Conservation (phyloP, 768 basidiomycete species). For the Leucosporidium yakuticum region DNA sequence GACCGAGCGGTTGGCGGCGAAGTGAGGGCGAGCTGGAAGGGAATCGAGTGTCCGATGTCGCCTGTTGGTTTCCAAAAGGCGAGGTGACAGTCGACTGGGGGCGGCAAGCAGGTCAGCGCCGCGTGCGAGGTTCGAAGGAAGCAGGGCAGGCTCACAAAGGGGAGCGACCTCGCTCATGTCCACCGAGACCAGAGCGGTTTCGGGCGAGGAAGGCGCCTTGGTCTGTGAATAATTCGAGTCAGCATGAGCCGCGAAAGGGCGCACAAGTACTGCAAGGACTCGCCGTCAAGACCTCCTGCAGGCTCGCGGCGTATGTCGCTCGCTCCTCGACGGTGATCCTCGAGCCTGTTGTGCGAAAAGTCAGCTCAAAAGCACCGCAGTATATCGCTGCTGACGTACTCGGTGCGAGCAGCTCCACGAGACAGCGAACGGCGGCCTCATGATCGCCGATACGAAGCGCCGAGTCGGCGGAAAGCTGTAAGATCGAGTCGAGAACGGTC, state of each 20-base stretch:
- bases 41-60: constrained; percentile 55
- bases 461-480: constrained; percentile 75
- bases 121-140: constrained; percentile 13
- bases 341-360: constrained; percentile 2
- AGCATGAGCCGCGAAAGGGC: neutral
- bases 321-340: constrained; percentile 33
- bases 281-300: constrained; percentile 69
- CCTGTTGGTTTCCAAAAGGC: constrained; percentile 68
- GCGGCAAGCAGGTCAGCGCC: neutral
- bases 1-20: constrained; percentile 53
- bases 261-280: constrained; percentile 19
- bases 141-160: constrained; percentile 51
- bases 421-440: constrained; percentile 65
- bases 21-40: constrained; percentile 68
- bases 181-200: constrained; percentile 35
- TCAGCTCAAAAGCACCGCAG: constrained; percentile 1
- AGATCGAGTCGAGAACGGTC: constrained; percentile 63
- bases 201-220: constrained; percentile 59
- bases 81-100: constrained; percentile 57
- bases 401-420: constrained; percentile 75
- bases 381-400: constrained; percentile 46
- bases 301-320: constrained; percentile 57
- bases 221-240: constrained; percentile 50
- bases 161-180: constrained; percentile 52
- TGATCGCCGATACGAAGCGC: constrained; percentile 71